These are phyloP conservation scores for Yarrowia bubula DNA, from an alignment of 805 yeast genomes.

Conservation along the genomic window DNA sequence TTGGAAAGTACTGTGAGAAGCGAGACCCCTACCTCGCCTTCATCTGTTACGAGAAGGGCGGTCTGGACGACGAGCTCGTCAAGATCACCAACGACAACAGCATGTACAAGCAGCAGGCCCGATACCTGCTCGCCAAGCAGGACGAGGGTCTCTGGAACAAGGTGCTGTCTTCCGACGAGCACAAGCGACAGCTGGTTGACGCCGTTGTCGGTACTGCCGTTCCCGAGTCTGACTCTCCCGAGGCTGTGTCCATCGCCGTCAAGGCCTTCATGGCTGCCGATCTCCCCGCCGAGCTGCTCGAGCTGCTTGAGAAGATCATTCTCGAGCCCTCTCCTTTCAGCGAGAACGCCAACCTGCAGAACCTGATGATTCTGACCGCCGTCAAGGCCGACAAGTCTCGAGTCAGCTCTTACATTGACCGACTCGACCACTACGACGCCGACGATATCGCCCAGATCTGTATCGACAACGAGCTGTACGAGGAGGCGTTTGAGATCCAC, in stretches of 20 bases:
- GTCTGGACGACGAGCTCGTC: slow-evolving; percentile 84
- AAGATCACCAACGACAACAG: slow-evolving; percentile 93
- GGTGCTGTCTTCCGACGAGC: slow-evolving; percentile 75
- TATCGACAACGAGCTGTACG: slow-evolving; percentile 80
- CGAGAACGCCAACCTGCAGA: slow-evolving; percentile 93
- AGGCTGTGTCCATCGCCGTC: slow-evolving; percentile 88
- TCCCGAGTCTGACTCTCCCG: slow-evolving; percentile 89
- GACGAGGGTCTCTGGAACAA: slow-evolving; percentile 77
- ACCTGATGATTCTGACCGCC: slow-evolving; percentile 87
- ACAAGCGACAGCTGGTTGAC: slow-evolving; percentile 88
- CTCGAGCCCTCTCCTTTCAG: slow-evolving; percentile 96
- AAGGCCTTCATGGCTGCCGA: slow-evolving; percentile 96
- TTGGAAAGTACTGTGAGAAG: slow-evolving; percentile 98
- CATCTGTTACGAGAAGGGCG: slow-evolving; percentile 95
- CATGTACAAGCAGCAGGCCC: slow-evolving; percentile 99
- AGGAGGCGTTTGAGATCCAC: slow-evolving; percentile 93
- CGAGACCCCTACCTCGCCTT: slow-evolving; percentile 98
- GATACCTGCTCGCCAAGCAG: slow-evolving; percentile 86
- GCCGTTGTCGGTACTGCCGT: slow-evolving; percentile 95
- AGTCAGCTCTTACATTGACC: slow-evolving; percentile 80
- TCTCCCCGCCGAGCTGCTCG: slow-evolving; percentile 88
- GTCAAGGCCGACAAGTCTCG: slow-evolving; percentile 89
- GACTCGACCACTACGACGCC: slow-evolving; percentile 86
- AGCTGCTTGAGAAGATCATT: slow-evolving; percentile 90
- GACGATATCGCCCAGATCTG: slow-evolving; percentile 91